Percentiles rank a stretch among this genome's conserved stretches.
Evolutionary conservation across 2,329 filamentous ascomycete species (phyloP).

Genomic region (Didymella segeticola): DNA sequence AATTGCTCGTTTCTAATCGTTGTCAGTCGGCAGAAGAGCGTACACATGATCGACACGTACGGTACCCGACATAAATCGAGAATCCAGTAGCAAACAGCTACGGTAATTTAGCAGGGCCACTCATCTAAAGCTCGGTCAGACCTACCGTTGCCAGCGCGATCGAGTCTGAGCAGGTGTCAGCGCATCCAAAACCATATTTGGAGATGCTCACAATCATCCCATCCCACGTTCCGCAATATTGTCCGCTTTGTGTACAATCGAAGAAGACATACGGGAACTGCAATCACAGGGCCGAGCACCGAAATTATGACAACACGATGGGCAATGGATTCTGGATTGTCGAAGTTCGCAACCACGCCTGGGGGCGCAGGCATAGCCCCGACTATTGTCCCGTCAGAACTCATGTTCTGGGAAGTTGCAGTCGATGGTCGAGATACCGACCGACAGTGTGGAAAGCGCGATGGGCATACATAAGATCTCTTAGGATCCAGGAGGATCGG

Average conservation of each 20-base stretch:
- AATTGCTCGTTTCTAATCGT: constrained; percentile 23
- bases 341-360: constrained; percentile 8
- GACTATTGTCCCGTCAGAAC: not conserved
- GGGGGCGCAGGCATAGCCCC: constrained; percentile 11
- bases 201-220: constrained; percentile 20
- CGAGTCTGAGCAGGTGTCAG: constrained; percentile 12
- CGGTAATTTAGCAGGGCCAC: not conserved
- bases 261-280: constrained; percentile 19
- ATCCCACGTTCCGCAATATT: constrained; percentile 23
- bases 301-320: constrained; percentile 22
- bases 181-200: no score
- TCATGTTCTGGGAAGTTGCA: not conserved
- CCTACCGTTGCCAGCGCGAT: constrained; percentile 19
- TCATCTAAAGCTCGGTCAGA: not conserved
- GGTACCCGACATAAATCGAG: constrained; percentile 19
- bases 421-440: not conserved
- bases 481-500: not conserved
- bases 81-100: constrained; percentile 20
- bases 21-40: not conserved
- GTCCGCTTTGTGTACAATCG: constrained; percentile 22
- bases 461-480: not conserved
- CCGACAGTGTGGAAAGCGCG: not conserved
- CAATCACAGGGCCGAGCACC: constrained; percentile 18
- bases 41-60: not conserved
- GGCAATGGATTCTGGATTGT: constrained; percentile 22